Percentiles rank a stretch among this genome's conserved stretches.
These are phyloP conservation scores for Neoboletus subvelutipes DNA, from an alignment of 768 basidiomycete genomes.

Conservation along the genomic window DNA sequence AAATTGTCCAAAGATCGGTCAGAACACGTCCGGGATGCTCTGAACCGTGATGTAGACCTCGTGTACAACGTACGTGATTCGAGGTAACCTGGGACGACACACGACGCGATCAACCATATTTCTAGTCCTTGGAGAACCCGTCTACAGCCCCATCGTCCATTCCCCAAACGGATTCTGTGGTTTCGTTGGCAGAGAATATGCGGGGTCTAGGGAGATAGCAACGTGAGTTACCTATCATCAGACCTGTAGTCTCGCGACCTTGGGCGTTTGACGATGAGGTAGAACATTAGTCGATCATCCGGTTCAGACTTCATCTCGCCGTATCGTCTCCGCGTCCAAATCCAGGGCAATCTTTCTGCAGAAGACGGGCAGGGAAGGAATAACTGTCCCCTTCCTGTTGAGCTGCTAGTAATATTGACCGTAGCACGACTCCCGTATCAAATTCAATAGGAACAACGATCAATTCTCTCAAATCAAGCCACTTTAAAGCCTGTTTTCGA, in stretches of 20 bases:
- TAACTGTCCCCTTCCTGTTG: background rate
- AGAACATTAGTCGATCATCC: background rate
- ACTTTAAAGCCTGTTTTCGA: background rate
- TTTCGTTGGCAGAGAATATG: conserved; percentile 22
- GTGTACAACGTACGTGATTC: conserved; percentile 27
- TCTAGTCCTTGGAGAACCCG: conserved; percentile 14
- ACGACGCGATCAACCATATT: background rate
- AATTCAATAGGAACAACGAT: background rate
- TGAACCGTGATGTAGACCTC: conserved; percentile 26
- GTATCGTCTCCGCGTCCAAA: background rate
- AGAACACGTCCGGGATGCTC: conserved; percentile 25
- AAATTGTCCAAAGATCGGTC: conserved; percentile 24
- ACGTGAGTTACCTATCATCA: background rate
- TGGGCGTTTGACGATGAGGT: background rate
- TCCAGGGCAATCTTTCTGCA: background rate
- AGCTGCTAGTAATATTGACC: background rate
- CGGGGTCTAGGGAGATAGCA: conserved; percentile 18
- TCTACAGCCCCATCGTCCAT: background rate
- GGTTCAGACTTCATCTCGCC: background rate
- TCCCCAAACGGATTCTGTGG: conserved; percentile 6
- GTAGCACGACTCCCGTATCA: background rate
- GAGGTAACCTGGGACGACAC: background rate
- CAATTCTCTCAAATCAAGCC: background rate
- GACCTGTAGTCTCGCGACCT: background rate
- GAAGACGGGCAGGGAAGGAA: background rate